A percentile compares a stretch with the other conserved stretches of the same genome.
These are phyloP conservation scores for Isoetes taiwanensis DNA, from an alignment of 75 land plant species.

Conservation along the genomic window DNA sequence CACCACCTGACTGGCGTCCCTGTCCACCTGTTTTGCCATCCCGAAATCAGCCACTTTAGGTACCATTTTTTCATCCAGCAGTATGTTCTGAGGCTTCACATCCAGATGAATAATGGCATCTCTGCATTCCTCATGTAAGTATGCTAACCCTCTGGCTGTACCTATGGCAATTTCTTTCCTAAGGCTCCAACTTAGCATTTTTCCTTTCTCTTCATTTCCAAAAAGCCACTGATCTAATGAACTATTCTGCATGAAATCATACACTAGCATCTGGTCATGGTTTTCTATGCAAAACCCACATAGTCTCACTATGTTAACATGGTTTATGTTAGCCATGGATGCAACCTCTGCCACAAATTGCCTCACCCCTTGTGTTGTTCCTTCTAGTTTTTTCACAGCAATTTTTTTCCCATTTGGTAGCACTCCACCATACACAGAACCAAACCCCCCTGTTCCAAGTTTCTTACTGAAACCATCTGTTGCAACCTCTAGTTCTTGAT, in stretches of 20 bases:
- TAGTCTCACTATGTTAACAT: conserved; percentile 1
- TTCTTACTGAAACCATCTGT: too few relatives aligned
- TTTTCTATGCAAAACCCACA: background rate
- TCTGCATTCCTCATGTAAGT: background rate
- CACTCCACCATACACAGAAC: too few relatives aligned
- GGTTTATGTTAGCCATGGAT: background rate
- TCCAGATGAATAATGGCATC: conserved; percentile 5
- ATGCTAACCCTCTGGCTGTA: background rate
- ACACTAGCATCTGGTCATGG: background rate
- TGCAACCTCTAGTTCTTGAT: too few relatives aligned
- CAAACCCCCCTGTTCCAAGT: too few relatives aligned
- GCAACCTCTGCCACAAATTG: too few relatives aligned
- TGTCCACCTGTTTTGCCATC: background rate
- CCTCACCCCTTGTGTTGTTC: too few relatives aligned
- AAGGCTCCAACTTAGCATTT: background rate
- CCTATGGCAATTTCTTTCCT: background rate
- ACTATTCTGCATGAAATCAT: conserved; percentile 5
- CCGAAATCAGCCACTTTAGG: conserved; percentile 1
- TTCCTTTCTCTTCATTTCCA: background rate
- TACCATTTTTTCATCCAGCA: background rate
- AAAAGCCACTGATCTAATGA: conserved; percentile 1
- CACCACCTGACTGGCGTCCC: conserved; percentile 2
- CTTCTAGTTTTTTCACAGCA: too few relatives aligned
- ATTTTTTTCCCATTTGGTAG: too few relatives aligned
- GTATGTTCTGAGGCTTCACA: conserved; percentile 7